Evolutionary conservation across 257 asterid genomes (phyloP).

Genomic region (Plantago elongata): DNA sequence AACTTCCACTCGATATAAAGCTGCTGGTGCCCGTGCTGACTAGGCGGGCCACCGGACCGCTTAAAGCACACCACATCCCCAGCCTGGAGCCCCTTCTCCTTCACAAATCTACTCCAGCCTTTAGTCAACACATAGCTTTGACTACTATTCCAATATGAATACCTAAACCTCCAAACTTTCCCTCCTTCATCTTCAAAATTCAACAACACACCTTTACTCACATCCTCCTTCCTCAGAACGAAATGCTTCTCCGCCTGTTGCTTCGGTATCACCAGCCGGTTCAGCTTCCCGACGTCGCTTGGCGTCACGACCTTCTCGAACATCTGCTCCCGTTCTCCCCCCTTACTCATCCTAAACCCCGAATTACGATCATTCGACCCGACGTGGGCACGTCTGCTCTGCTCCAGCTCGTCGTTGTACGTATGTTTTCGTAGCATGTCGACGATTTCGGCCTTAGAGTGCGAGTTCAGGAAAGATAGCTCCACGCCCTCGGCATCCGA

Average conservation of each 20-base stretch:
- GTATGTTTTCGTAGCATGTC: slow-evolving; percentile 91
- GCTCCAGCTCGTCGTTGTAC: slow-evolving; percentile 70
- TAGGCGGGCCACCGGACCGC: slow-evolving; percentile 46
- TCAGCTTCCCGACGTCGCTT: slow-evolving; percentile 72
- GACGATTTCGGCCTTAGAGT: slow-evolving; percentile 73
- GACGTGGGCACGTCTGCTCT: slow-evolving; percentile 27
- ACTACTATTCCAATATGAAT: slow-evolving; percentile 87
- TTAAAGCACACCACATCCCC: slow-evolving; percentile 68
- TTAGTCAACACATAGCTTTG: slow-evolving; percentile 80
- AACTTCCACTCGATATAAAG: not conserved
- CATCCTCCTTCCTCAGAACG: slow-evolving; percentile 42
- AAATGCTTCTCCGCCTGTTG: slow-evolving; percentile 70
- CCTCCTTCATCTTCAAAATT: slow-evolving; percentile 65
- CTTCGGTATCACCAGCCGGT: slow-evolving; percentile 67
- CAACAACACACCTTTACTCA: slow-evolving; percentile 51
- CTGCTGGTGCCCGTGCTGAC: slow-evolving; percentile 28
- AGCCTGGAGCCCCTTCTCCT: slow-evolving; percentile 62
- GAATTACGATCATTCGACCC: not conserved
- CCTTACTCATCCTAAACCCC: not conserved
- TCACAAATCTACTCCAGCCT: slow-evolving; percentile 89
- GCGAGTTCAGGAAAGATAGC: slow-evolving; percentile 48
- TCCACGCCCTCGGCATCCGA: slow-evolving; percentile 37
- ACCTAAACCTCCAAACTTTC: slow-evolving; percentile 78
- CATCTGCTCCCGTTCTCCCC: slow-evolving; percentile 39
- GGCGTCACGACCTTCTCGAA: slow-evolving; percentile 90